phyloP scores from a whole-genome alignment of 2,329 filamentous ascomycete genomes.

The Exophiala calicioides region DNA sequence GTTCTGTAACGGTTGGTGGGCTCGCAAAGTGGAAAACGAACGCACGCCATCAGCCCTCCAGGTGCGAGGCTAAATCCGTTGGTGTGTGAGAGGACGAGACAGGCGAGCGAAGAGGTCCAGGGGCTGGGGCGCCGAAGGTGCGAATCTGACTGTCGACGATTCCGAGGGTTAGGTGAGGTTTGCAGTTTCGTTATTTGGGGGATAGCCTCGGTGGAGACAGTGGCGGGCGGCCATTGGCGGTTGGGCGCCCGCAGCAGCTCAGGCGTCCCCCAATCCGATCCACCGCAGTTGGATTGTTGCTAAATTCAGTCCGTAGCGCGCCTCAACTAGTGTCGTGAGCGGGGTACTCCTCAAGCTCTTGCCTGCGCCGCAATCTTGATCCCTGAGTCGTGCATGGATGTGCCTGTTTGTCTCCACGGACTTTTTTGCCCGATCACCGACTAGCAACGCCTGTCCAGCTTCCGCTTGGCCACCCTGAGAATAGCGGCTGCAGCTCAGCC shows the following conservation, averaged over 20 bases:
- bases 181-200: too few species aligned
- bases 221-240: neutral
- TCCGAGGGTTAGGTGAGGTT: neutral
- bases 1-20: too few species aligned
- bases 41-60: neutral
- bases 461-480: neutral
- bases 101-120: too few species aligned
- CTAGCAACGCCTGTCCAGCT: neutral
- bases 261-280: neutral
- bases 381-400: neutral
- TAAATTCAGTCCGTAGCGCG: conserved; percentile 29
- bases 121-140: too few species aligned
- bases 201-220: too few species aligned
- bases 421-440: conserved; percentile 21
- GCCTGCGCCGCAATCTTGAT: conserved; percentile 25
- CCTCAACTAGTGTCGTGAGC: conserved; percentile 1
- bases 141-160: too few species aligned
- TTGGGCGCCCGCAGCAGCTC: neutral
- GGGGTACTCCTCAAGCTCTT: conserved; percentile 1
- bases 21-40: too few species aligned
- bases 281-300: conserved; percentile 14
- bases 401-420: conserved; percentile 21
- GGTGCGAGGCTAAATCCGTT: neutral
- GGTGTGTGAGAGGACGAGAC: too few species aligned
- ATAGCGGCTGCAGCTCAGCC: neutral